phyloP scores from a whole-genome alignment of 257 asterid genomes.

The Solanum tarijense region DNA sequence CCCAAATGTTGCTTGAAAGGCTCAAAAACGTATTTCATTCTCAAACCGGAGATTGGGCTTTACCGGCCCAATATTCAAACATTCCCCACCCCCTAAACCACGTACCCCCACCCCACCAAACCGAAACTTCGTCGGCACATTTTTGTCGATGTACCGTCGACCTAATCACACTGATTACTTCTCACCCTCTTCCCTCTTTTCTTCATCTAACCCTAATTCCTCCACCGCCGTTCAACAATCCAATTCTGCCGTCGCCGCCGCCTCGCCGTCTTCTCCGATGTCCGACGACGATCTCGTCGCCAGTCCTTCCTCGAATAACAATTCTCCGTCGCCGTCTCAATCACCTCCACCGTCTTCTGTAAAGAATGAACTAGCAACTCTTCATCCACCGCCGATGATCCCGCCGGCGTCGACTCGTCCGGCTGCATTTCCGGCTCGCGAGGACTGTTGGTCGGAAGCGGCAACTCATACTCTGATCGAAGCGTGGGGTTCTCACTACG shows the following conservation, averaged over 20 bases:
- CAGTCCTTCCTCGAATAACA: not conserved
- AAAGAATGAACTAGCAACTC: not conserved
- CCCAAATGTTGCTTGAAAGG: not conserved
- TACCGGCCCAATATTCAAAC: not conserved
- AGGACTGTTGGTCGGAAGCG: conserved; percentile 88
- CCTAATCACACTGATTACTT: not conserved
- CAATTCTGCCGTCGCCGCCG: not conserved
- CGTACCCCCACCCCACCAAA: not conserved
- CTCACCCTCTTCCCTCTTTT: not conserved
- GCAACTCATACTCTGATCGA: conserved; percentile 70
- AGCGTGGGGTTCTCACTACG: conserved; percentile 73
- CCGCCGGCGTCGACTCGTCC: conserved; percentile 18
- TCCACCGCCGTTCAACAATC: not conserved
- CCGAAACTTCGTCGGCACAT: not conserved
- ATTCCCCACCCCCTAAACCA: not conserved
- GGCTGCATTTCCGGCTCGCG: conserved; percentile 43
- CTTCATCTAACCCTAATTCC: not conserved
- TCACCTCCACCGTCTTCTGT: conserved; percentile 5
- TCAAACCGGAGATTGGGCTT: not conserved
- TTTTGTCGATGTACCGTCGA: conserved; percentile 2
- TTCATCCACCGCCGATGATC: conserved; percentile 3
- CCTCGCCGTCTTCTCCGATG: not conserved
- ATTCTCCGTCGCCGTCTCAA: conserved; percentile 12
- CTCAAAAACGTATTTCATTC: not conserved
- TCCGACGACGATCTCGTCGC: conserved; percentile 19